Conservation (phyloP, 805 yeast species). For the Pichia gijzeniarum region DNA sequence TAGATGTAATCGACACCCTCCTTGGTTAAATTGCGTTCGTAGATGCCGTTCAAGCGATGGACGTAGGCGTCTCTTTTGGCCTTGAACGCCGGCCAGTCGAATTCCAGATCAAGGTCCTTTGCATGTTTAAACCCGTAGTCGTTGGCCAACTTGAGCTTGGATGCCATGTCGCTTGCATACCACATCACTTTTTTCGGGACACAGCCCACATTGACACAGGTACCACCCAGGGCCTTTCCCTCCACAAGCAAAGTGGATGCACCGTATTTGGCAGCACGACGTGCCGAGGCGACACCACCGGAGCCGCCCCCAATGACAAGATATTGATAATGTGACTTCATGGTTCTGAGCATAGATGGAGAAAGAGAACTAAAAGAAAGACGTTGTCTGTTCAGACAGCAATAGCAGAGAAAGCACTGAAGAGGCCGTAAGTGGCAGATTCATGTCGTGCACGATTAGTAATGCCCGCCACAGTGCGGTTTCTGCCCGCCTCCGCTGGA, state of each 20-base stretch:
- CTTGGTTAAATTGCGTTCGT: conserved; percentile 76
- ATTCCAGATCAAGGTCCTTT: conserved; percentile 76
- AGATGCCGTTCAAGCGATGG: conserved; percentile 82
- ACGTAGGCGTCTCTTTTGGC: conserved; percentile 90
- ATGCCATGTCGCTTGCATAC: conserved; percentile 91
- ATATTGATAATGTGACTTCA: conserved; percentile 68
- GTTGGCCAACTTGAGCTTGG: conserved; percentile 62
- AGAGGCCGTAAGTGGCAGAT: neutral
- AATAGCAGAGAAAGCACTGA: neutral
- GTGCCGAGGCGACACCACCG: conserved; percentile 98
- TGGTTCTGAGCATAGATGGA: conserved; percentile 14
- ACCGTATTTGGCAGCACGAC: conserved; percentile 93
- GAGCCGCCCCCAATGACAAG: conserved; percentile 98
- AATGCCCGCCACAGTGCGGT: too few relatives aligned
- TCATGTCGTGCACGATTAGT: too few relatives aligned
- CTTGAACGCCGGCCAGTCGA: conserved; percentile 80
- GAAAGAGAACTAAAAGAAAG: neutral
- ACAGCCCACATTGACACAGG: conserved; percentile 99
- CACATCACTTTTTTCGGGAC: conserved; percentile 99
- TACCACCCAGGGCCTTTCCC: conserved; percentile 83
- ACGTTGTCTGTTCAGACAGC: neutral
- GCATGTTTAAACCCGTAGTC: conserved; percentile 72
- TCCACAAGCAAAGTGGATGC: conserved; percentile 83
- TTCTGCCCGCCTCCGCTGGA: too few relatives aligned
- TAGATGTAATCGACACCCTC: conserved; percentile 84